Evolutionary conservation across 1,139 yeast genomes (phyloP).

Genomic region (Lodderomyces theae): DNA sequence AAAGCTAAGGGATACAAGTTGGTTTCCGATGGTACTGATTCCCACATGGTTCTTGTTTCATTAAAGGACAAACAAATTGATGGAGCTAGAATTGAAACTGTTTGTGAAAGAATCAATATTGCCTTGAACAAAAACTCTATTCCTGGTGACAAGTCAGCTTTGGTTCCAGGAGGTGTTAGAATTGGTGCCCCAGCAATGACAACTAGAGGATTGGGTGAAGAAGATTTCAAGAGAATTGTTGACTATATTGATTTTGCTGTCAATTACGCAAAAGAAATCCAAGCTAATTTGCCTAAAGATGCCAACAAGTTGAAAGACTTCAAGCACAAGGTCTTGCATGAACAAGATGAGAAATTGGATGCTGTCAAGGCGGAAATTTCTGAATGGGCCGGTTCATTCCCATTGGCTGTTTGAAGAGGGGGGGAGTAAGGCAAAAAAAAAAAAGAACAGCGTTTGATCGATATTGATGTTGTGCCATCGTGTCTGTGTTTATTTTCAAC

Average conservation of each 20-base stretch:
- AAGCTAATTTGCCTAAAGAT: constrained; percentile 72
- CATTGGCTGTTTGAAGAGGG: constrained; percentile 65
- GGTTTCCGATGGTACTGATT: constrained; percentile 94
- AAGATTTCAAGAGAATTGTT: constrained; percentile 81
- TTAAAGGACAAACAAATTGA: constrained; percentile 88
- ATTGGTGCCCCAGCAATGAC: constrained; percentile 99
- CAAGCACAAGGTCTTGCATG: constrained; percentile 73
- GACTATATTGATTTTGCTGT: constrained; percentile 83
- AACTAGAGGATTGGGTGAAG: constrained; percentile 90
- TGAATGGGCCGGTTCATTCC: constrained; percentile 91
- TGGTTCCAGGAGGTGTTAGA: constrained; percentile 97
- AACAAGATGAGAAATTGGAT: constrained; percentile 61
- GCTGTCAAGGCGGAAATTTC: constrained; percentile 75
- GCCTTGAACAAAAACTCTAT: constrained; percentile 97
- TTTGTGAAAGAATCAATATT: constrained; percentile 91
- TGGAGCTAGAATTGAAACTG: constrained; percentile 96
- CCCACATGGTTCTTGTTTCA: constrained; percentile 91
- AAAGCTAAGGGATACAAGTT: constrained; percentile 69
- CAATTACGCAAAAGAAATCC: constrained; percentile 71
- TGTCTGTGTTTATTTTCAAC: too few species aligned
- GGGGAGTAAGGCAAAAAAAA: too few species aligned
- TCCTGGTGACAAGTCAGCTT: constrained; percentile 97
- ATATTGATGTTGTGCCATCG: too few species aligned
- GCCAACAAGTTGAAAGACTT: constrained; percentile 94
- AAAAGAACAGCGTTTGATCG: too few species aligned